Percentiles rank a stretch among this genome's conserved stretches.
phyloP scores from a whole-genome alignment of 2,329 filamentous ascomycete genomes.

The Colletotrichum costaricense region DNA sequence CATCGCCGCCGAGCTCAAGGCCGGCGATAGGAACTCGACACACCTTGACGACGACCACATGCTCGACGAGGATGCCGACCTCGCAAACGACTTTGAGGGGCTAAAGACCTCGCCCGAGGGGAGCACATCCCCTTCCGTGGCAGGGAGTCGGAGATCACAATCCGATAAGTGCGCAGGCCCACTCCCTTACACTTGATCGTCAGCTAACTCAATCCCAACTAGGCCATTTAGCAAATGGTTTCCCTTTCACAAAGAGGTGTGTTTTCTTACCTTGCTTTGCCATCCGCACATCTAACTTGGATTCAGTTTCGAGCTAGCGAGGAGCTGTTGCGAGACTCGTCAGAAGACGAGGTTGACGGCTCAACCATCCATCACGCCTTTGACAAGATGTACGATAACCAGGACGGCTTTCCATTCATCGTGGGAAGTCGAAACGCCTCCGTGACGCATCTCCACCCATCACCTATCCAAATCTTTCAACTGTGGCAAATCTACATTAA shows the following conservation, averaged over 20 bases:
- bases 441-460: conserved; percentile 62
- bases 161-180: conserved; percentile 40
- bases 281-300: conserved; percentile 2
- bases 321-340: conserved; percentile 62
- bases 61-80: conserved; percentile 64
- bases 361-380: conserved; percentile 68
- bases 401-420: conserved; percentile 69
- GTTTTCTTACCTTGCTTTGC: neutral
- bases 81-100: conserved; percentile 66
- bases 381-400: conserved; percentile 67
- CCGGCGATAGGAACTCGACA: conserved; percentile 37
- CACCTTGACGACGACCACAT: conserved; percentile 22
- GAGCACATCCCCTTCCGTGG: conserved; percentile 47
- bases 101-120: conserved; percentile 64
- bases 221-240: conserved; percentile 58
- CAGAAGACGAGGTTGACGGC: conserved; percentile 67
- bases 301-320: conserved; percentile 62
- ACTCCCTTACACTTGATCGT: neutral
- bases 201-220: conserved; percentile 5
- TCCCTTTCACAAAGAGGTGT: conserved; percentile 64
- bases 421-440: conserved; percentile 57
- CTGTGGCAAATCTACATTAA: conserved; percentile 78
- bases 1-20: conserved; percentile 64
- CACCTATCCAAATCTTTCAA: conserved; percentile 69
- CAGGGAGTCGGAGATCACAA: conserved; percentile 38